Conservation (phyloP, 768 basidiomycete species). For the Obba rivulosa region DNA sequence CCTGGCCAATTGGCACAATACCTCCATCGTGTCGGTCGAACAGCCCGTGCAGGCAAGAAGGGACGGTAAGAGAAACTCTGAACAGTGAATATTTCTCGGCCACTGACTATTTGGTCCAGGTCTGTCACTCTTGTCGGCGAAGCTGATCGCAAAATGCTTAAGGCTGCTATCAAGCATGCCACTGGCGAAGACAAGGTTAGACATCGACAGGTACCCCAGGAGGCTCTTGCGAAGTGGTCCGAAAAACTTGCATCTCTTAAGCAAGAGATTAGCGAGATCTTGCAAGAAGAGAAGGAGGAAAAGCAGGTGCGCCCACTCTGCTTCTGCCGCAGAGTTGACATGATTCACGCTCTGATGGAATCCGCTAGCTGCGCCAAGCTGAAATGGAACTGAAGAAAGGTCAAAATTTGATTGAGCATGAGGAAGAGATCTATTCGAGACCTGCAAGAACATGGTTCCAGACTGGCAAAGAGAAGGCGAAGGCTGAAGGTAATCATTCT, state of each 20-base stretch:
- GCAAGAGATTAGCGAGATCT: slow-evolving; percentile 69
- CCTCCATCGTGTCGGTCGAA: slow-evolving; percentile 94
- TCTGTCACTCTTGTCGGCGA: slow-evolving; percentile 96
- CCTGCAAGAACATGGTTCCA: slow-evolving; percentile 99
- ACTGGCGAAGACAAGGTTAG: slow-evolving; percentile 73
- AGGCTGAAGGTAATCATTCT: slow-evolving; percentile 58
- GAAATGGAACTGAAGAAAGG: slow-evolving; percentile 97
- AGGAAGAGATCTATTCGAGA: slow-evolving; percentile 85
- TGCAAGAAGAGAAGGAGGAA: slow-evolving; percentile 93
- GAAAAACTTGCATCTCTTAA: slow-evolving; percentile 67
- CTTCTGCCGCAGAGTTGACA: too few relatives aligned
- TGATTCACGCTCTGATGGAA: slow-evolving; percentile 1
- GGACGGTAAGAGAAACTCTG: slow-evolving; percentile 61
- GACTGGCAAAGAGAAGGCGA: slow-evolving; percentile 72
- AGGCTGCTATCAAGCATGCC: slow-evolving; percentile 89
- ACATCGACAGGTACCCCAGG: slow-evolving; percentile 81
- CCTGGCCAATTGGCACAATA: slow-evolving; percentile 90
- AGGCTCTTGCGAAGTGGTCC: slow-evolving; percentile 65
- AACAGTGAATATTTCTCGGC: not conserved
- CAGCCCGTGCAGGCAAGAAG: slow-evolving; percentile 89
- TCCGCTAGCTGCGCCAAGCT: slow-evolving; percentile 67
- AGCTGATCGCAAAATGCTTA: slow-evolving; percentile 92
- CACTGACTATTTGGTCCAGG: slow-evolving; percentile 32
- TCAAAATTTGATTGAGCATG: slow-evolving; percentile 91
- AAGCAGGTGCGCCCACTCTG: slow-evolving; percentile 55